Evolutionary conservation across 805 yeast species (phyloP).

Genomic region (Metschnikowia lunata): DNA sequence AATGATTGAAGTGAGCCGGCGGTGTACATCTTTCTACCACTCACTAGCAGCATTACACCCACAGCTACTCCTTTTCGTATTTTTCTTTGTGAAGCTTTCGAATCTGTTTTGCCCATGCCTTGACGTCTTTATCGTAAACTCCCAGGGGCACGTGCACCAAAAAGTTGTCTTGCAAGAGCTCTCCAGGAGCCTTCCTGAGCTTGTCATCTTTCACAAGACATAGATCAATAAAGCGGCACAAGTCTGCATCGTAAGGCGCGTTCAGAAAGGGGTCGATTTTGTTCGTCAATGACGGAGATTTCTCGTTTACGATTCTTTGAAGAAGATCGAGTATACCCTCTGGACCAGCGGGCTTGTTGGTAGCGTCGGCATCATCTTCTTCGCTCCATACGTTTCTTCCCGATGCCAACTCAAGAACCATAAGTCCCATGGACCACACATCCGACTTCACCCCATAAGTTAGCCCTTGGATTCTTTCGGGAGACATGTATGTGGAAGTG

Average conservation of each 20-base stretch:
- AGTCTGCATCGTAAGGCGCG: constrained; percentile 36
- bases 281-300: constrained; percentile 63
- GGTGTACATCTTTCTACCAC: too few relatives aligned
- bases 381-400: constrained; percentile 79
- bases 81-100: constrained; percentile 30
- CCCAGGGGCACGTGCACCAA: constrained; percentile 30
- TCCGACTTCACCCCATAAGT: constrained; percentile 93
- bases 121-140: constrained; percentile 32
- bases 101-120: constrained; percentile 38
- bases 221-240: constrained; percentile 65
- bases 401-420: constrained; percentile 82
- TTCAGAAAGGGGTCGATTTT: constrained; percentile 28
- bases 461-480: constrained; percentile 95
- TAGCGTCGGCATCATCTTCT: constrained; percentile 10
- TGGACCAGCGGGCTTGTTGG: constrained; percentile 43
- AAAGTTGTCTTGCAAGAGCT: constrained; percentile 45
- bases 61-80: constrained; percentile 9
- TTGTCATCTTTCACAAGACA: constrained; percentile 70
- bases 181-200: constrained; percentile 69
- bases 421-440: constrained; percentile 93
- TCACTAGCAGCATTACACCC: neutral
- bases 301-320: constrained; percentile 91
- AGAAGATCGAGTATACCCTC: constrained; percentile 86
- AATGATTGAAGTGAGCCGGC: too few relatives aligned
- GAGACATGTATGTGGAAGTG: constrained; percentile 94